Evolutionary conservation across 805 yeast species (phyloP), one percentile per base, ranked within the genome.

Genomic region (Millerago galiae): DNA sequence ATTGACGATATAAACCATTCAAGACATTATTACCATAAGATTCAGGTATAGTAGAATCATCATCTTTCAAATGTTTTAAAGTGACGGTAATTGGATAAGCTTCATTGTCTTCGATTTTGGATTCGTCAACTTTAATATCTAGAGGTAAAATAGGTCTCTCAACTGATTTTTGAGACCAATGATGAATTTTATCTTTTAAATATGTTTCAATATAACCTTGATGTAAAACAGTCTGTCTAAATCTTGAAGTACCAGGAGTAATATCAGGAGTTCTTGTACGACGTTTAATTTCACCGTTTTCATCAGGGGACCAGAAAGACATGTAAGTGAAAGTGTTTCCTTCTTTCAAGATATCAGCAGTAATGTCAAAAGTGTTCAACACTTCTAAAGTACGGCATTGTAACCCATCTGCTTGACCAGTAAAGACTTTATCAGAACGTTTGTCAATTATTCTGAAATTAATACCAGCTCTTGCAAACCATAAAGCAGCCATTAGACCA

Each of bases 321-420:
- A 34, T 34, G 12, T 34, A 34, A 7, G 25, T 34, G 26, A 34
- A 34, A 24, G 36, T 34, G 13, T 34, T 34, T 18, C 36, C 36
- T n/a, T 34, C 25, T 34, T 34, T 34, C 26, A 34, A 34, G n/a
- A 34, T 13, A 18, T 34, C 36, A 18, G 25, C 27, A 14, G 36
- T n/a, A 8, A 34, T 34, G 14, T 34, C 36, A 34, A 34, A 34
- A 13, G 36, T 34, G 36, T 18, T 34, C 9, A 34, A n/a, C 18
- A 34, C 36, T 34, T 34, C 36, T 11, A 34, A 34, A 34, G 36
- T 34, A 18, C 36, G 36, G 14, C 36, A 34, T 13, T 34, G 36
- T 8, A 34, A n/a, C 18, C 36, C 36, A 34, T 34, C 36, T 13
- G 36, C 36, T 34, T 21, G 36, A 12, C 36, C 36, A 8, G 36